Conservation (phyloP, 495 filamentous ascomycete genomes). For the Hypomontagnella monticulosa region DNA sequence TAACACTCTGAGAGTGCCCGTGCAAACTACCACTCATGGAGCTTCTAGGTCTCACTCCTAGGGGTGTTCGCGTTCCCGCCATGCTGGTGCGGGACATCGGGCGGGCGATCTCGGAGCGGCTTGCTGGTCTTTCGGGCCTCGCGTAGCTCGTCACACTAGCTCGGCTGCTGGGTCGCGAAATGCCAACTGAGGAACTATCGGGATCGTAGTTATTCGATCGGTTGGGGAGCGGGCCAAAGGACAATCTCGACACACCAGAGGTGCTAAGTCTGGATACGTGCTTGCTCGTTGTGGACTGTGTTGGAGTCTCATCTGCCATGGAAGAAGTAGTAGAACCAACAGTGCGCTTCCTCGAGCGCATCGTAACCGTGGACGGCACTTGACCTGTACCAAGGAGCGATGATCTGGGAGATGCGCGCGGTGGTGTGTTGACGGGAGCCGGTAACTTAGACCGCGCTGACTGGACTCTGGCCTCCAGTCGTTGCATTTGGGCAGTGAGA, state of each 20-base stretch:
- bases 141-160: slow-evolving; percentile 65
- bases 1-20: slow-evolving; percentile 60
- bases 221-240: slow-evolving; percentile 63
- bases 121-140: slow-evolving; percentile 60
- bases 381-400: slow-evolving; percentile 62
- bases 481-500: slow-evolving; percentile 95
- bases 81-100: slow-evolving; percentile 69
- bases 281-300: slow-evolving; percentile 56
- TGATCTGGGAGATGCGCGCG: slow-evolving; percentile 77
- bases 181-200: slow-evolving; percentile 48
- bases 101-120: slow-evolving; percentile 64
- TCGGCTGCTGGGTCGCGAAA: slow-evolving; percentile 69
- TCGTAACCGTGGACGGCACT: slow-evolving; percentile 79
- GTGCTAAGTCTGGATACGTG: slow-evolving; percentile 61
- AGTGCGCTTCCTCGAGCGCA: slow-evolving; percentile 76
- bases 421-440: slow-evolving; percentile 78
- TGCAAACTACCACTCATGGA: slow-evolving; percentile 66
- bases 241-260: slow-evolving; percentile 63
- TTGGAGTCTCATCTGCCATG: slow-evolving; percentile 51
- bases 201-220: slow-evolving; percentile 49
- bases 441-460: slow-evolving; percentile 93
- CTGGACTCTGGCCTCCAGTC: slow-evolving; percentile 90
- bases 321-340: slow-evolving; percentile 70
- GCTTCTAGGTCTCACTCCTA: slow-evolving; percentile 65
- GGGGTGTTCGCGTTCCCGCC: slow-evolving; percentile 70